A percentile compares a stretch with the other conserved stretches of the same genome.
phyloP scores from a whole-genome alignment of 2,329 filamentous ascomycete species.

The Diplodia corticola region DNA sequence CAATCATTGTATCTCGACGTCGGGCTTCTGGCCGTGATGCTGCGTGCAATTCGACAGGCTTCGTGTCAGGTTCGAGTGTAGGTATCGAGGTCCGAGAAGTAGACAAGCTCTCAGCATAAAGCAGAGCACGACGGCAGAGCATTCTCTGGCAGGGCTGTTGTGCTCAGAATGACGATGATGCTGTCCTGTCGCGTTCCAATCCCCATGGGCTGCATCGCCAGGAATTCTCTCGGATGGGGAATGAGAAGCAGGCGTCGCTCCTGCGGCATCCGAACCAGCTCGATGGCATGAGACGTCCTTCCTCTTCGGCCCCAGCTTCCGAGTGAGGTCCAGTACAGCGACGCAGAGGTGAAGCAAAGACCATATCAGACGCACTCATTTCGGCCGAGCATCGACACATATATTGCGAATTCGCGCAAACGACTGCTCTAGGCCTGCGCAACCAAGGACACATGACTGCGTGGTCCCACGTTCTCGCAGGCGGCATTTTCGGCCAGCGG shows the following conservation, averaged over 20 bases:
- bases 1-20: background rate
- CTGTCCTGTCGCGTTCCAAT: background rate
- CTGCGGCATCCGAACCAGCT: no score
- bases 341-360: background rate
- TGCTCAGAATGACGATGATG: background rate
- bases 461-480: background rate
- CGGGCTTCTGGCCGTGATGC: background rate
- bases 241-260: background rate
- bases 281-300: background rate
- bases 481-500: slow-evolving; percentile 10
- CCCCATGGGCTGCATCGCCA: background rate
- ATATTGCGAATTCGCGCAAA: background rate
- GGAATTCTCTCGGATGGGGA: background rate
- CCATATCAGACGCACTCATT: slow-evolving; percentile 2
- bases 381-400: slow-evolving; percentile 13
- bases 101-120: background rate
- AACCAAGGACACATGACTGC: slow-evolving; percentile 14
- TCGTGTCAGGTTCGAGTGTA: background rate
- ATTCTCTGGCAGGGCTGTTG: background rate
- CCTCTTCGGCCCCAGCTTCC: background rate
- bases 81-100: background rate
- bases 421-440: slow-evolving; percentile 5
- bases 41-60: background rate
- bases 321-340: background rate
- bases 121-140: background rate